Base-by-base conservation (phyloP, 2,329 filamentous ascomycete genomes). In the Rutstroemia sp. region DNA sequence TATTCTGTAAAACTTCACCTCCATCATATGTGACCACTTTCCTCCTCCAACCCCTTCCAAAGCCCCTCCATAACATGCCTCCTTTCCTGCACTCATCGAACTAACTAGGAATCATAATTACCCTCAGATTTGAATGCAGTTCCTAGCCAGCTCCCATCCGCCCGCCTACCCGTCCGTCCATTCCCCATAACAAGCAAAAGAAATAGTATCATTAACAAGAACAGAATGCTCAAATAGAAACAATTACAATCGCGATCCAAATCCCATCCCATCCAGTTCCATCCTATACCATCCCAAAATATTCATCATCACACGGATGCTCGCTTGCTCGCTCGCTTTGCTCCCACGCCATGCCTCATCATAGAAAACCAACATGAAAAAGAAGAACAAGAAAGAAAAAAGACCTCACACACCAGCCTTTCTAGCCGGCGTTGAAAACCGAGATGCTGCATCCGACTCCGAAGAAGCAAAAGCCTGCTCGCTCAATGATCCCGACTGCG, bases 401-500 rank as follows among this genome's bases (percentile, higher is more conserved):
- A 42, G 4, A 19, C 16, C 6, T 42, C 39, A 53, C 10, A 40
- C 50, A 54, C 36, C 49, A 51, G 48, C 25, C 44, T 25, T 51
- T 40, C 46, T 55, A 12, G 27, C 40, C 40, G 51, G 52, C 23
- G 52, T 49, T 30, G 42, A 34, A 48, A 36, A 25, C 53, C 25
- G 30, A 49, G 45, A 49, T 49, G 34, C 52, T 17, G 36, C 57
- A 51, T 57, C 57, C 12, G 57, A 60, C 9, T 48, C 58, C 39
- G 60, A 61, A 16, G 36, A 55, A 57, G 38, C 36, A 27, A 57
- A 48, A 23, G 36, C 36, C 17, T 54, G 38, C 45, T 48, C 52
- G 36, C 52, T 54, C 4, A 61, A 46, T 2, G 52, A 60, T 1
- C 61, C 62, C 34, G 59, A 64, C 40, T 63, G 65, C 17, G 65